Conservation (phyloP, 768 basidiomycete species). For the Collybiopsis luxurians region DNA sequence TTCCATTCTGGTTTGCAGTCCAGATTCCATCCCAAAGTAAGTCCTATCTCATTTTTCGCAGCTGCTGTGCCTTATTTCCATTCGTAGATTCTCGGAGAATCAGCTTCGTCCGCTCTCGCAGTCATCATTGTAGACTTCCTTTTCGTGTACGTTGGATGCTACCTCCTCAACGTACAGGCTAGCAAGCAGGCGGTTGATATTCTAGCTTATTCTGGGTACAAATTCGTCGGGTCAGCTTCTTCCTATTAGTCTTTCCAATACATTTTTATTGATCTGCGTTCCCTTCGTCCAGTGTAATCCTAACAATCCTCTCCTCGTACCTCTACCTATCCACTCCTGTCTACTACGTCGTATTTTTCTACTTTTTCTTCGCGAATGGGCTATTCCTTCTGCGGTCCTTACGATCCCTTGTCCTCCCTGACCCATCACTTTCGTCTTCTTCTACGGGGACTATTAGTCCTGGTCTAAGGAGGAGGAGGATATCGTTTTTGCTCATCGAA, state of each 20-base stretch:
- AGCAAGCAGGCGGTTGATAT: conserved; percentile 73
- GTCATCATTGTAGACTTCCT: conserved; percentile 88
- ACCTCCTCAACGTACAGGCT: conserved; percentile 84
- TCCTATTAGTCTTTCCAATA: not conserved
- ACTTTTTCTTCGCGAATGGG: conserved; percentile 84
- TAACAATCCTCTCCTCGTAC: conserved; percentile 35
- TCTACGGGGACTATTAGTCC: conserved; percentile 65
- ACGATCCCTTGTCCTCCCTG: conserved; percentile 87
- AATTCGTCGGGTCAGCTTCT: conserved; percentile 88
- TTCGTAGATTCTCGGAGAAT: conserved; percentile 70
- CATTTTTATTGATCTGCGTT: not conserved
- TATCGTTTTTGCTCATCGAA: conserved; percentile 86
- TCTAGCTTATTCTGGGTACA: conserved; percentile 93
- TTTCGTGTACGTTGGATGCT: conserved; percentile 89
- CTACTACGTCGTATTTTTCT: conserved; percentile 73
- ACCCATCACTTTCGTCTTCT: conserved; percentile 46
- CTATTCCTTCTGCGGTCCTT: conserved; percentile 95
- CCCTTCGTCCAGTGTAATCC: conserved; percentile 64
- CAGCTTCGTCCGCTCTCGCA: conserved; percentile 78
- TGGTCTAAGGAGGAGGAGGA: conserved; percentile 77
- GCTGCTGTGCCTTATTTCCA: not conserved
- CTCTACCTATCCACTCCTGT: conserved; percentile 31
- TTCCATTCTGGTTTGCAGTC: conserved; percentile 80
- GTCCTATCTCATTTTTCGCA: not conserved
- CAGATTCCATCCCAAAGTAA: conserved; percentile 75